Percentiles rank a stretch among this genome's conserved stretches.
Conservation (phyloP, 2,329 filamentous ascomycete species). For the Aspergillus tubingensis region DNA sequence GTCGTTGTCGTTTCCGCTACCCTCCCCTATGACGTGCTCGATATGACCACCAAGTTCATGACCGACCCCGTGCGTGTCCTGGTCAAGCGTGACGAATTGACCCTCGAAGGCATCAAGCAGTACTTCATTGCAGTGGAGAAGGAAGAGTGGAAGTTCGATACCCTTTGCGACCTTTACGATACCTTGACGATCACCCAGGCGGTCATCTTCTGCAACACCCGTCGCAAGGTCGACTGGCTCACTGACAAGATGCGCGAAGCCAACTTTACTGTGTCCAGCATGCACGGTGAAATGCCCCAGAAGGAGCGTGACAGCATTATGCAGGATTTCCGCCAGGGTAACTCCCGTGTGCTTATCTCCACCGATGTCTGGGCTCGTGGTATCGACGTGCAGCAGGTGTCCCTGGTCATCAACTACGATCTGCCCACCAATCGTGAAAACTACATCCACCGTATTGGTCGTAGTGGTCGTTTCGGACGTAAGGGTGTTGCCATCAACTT, state of each 20-base stretch:
- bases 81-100: slow-evolving; percentile 98
- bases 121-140: slow-evolving; percentile 99
- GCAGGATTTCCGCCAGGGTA: slow-evolving; percentile 97
- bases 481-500: slow-evolving; percentile 99
- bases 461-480: slow-evolving; percentile 90
- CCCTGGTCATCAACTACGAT: slow-evolving; percentile 98
- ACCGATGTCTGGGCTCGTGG: slow-evolving; percentile 98
- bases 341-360: slow-evolving; percentile 92
- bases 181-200: slow-evolving; percentile 98
- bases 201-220: slow-evolving; percentile 99
- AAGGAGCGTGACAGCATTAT: slow-evolving; percentile 98
- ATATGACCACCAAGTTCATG: slow-evolving; percentile 99
- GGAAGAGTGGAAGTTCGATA: slow-evolving; percentile 99
- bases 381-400: slow-evolving; percentile 98
- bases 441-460: slow-evolving; percentile 97
- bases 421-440: slow-evolving; percentile 98
- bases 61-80: slow-evolving; percentile 94
- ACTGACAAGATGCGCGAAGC: slow-evolving; percentile 99
- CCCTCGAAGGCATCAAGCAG: slow-evolving; percentile 94
- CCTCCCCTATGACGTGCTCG: slow-evolving; percentile 93
- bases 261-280: slow-evolving; percentile 97
- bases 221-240: slow-evolving; percentile 98
- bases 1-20: slow-evolving; percentile 98
- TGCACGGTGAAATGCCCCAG: slow-evolving; percentile 99
- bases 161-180: slow-evolving; percentile 96